Evolutionary conservation across 306 rosid genomes (phyloP).

Genomic region (Pterocarpus macrocarpus): DNA sequence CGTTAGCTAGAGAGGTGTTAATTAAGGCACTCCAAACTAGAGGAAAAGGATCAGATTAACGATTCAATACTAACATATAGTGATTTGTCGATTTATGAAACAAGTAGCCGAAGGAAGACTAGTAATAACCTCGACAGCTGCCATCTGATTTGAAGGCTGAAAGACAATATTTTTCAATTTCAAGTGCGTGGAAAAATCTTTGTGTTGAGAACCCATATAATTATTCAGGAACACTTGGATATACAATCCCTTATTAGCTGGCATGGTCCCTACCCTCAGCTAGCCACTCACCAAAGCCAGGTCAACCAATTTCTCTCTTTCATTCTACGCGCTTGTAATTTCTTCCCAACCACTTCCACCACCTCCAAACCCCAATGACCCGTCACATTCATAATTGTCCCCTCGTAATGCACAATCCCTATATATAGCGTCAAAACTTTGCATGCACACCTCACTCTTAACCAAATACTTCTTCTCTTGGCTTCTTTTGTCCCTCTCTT

Average conservation of each 20-base stretch:
- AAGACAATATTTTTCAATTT: neutral
- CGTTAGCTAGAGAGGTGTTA: conserved; percentile 23
- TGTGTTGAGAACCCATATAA: conserved; percentile 15
- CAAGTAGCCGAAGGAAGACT: conserved; percentile 18
- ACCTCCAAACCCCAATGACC: conserved; percentile 20
- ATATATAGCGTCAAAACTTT: conserved; percentile 43
- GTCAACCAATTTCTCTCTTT: conserved; percentile 50
- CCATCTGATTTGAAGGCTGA: conserved; percentile 32
- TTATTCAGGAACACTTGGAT: conserved; percentile 43
- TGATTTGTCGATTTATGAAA: conserved; percentile 22
- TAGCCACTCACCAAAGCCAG: conserved; percentile 42
- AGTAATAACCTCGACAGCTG: conserved; percentile 41
- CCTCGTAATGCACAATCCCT: conserved; percentile 4
- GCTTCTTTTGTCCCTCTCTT: neutral
- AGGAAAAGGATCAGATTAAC: neutral
- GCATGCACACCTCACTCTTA: conserved; percentile 49
- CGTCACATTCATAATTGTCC: conserved; percentile 42
- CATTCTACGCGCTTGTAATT: conserved; percentile 41
- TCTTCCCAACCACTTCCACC: conserved; percentile 58
- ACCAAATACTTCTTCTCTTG: conserved; percentile 33
- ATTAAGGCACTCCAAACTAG: conserved; percentile 17
- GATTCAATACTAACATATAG: too few species aligned
- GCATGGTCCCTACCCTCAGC: conserved; percentile 47
- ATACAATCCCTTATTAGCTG: conserved; percentile 47
- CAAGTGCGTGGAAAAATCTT: conserved; percentile 5